phyloP scores from a whole-genome alignment of 768 basidiomycete genomes.

The Russula ochroleuca region DNA sequence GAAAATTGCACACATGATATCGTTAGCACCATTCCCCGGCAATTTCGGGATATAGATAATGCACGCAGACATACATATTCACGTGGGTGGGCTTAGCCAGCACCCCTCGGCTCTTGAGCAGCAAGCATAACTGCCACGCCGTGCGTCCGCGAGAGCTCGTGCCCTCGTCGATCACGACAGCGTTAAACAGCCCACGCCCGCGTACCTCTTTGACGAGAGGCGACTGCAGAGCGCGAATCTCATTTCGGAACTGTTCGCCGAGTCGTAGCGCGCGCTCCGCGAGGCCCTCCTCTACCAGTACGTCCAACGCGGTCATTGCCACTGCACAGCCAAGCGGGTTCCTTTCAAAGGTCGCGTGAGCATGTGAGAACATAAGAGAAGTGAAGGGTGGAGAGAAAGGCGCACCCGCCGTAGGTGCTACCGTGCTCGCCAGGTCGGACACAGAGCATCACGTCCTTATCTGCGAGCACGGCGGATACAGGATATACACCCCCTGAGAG shows the following conservation, averaged over 20 bases:
- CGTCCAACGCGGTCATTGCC: constrained; percentile 84
- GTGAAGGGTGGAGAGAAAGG: constrained; percentile 21
- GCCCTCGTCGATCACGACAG: constrained; percentile 86
- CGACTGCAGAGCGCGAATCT: constrained; percentile 54
- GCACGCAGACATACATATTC: constrained; percentile 65
- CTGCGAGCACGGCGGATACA: constrained; percentile 90
- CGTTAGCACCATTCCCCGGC: background rate
- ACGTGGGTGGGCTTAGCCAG: constrained; percentile 95
- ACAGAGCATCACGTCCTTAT: constrained; percentile 89
- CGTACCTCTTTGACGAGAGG: constrained; percentile 77
- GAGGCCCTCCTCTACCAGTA: constrained; percentile 85
- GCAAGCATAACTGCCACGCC: constrained; percentile 93
- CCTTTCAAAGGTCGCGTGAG: constrained; percentile 36
- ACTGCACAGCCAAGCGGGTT: constrained; percentile 98
- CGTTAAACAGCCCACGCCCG: constrained; percentile 86
- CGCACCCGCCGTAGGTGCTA: constrained; percentile 90
- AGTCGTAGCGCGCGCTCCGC: constrained; percentile 70
- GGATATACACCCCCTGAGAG: constrained; percentile 97
- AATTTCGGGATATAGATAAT: no score
- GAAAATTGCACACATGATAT: background rate
- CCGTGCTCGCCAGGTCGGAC: constrained; percentile 96
- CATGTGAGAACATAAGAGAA: constrained; percentile 3
- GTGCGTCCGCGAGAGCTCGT: constrained; percentile 72
- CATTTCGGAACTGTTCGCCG: constrained; percentile 75
- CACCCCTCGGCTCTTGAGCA: constrained; percentile 87